Conservation (phyloP, 495 filamentous ascomycete genomes). For the Talaromyces liani region DNA sequence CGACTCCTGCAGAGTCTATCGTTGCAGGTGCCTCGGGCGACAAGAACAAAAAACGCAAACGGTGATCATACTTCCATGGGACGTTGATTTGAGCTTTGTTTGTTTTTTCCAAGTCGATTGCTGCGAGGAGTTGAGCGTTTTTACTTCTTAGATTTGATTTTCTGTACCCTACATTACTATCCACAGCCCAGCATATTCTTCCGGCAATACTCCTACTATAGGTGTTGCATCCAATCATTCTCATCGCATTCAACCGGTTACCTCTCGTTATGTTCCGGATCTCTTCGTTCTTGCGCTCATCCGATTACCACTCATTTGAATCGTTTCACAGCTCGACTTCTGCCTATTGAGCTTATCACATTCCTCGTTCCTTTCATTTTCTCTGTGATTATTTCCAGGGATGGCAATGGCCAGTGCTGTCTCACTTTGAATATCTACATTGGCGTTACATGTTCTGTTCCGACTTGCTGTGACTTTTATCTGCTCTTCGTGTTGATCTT, state of each 20-base stretch:
- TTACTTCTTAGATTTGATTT: not conserved
- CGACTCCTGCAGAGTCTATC: conserved; percentile 22
- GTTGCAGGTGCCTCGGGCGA: conserved; percentile 31
- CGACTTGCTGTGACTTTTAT: not conserved
- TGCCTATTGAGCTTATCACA: conserved; percentile 1
- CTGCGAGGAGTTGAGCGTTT: conserved; percentile 1
- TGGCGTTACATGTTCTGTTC: conserved; percentile 1
- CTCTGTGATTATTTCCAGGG: conserved; percentile 7
- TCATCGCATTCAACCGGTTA: not conserved
- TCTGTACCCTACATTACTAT: not conserved
- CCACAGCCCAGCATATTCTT: conserved; percentile 5
- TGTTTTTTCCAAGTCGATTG: not conserved
- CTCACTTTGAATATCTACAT: conserved; percentile 7
- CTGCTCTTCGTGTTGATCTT: conserved; percentile 9
- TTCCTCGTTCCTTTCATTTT: not conserved
- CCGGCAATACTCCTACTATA: conserved; percentile 8
- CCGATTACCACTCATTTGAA: not conserved
- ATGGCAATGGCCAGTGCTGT: not conserved
- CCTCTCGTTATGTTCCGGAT: not conserved
- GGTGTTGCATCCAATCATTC: conserved; percentile 5
- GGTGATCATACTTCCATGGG: conserved; percentile 29
- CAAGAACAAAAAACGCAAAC: conserved; percentile 69
- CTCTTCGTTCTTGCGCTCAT: conserved; percentile 2
- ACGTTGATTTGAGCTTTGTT: not conserved
- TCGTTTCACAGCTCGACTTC: not conserved